Base-by-base conservation (phyloP, 371 early-diverging fungal species). In the Thermomucor indicae-seudaticae region DNA sequence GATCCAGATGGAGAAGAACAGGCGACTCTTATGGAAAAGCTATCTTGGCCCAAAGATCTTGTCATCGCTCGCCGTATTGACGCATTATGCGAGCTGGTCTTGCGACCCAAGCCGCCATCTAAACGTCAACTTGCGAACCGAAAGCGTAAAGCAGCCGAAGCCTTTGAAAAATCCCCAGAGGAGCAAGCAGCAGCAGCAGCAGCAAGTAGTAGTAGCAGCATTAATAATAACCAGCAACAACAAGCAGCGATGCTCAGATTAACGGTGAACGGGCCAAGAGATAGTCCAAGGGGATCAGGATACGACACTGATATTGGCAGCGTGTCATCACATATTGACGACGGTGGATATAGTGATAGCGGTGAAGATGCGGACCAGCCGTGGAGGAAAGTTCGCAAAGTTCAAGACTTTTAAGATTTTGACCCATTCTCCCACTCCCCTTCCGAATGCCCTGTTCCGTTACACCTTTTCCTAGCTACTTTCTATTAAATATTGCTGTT, bases 11-110 rank as follows among this genome's bases (percentile, higher is more conserved):
- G 43, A 1, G 52, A 57, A 19, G 61, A 47, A 1, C 35, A 47
- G 7, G 60, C 60, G 25, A 49, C 40, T n/a, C 65, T 72, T 11
- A 43, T 65, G 1, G 71, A 71, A 34, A 74, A 73, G 42, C 65
- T 84, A 52, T 70, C 66, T 7, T 84, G 83, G 83, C 72, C 79
- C 6, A 79, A 79, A 51, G 85, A 84, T 49, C 67, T 79, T 11
- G 79, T 83, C 12, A 72, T 82, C 28, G 64, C 75, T 14, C 64
- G 81, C 39, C 81, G 85, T 16, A 70, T 84, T 41, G 81, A 83
- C 40, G 69, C 78, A 25, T 56, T 84, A 17, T 79, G 80, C 39
- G 79, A 80, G 31, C 64, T 82, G 43, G 78, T 83, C 22, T 51
- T 74, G n/a, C 62, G 70, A 29, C 82, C 82, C 14, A 79, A 79